phyloP scores from a whole-genome alignment of 164 flowering plant genomes.

The Protea cynaroides region DNA sequence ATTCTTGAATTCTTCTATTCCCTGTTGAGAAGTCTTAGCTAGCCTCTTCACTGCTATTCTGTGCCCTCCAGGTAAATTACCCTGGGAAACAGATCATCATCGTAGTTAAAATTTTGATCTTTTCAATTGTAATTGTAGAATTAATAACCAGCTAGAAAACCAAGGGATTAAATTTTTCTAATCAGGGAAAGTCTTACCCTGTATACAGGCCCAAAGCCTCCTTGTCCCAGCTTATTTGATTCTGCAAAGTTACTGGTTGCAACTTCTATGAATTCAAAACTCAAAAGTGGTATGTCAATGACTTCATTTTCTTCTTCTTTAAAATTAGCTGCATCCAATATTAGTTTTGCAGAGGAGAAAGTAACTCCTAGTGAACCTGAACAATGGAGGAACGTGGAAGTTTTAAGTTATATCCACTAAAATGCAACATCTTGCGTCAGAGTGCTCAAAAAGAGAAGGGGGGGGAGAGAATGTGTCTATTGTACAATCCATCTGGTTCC shows the following conservation, averaged over 20 bases:
- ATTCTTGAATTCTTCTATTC: neutral
- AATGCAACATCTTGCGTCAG: too few relatives aligned
- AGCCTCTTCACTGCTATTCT: neutral
- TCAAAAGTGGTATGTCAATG: slow-evolving; percentile 2
- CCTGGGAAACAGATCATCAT: neutral
- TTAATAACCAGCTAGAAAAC: neutral
- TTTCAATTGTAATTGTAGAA: neutral
- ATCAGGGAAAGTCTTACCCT: slow-evolving; percentile 1
- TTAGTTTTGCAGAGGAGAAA: neutral
- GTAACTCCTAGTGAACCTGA: neutral
- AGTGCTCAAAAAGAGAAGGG: too few relatives aligned
- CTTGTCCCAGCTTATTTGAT: slow-evolving; percentile 11
- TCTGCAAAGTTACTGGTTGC: slow-evolving; percentile 10
- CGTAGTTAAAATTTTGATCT: too few relatives aligned
- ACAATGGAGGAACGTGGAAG: neutral
- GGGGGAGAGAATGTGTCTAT: too few relatives aligned
- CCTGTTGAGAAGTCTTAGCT: neutral
- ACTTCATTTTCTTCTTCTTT: neutral
- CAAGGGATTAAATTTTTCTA: neutral
- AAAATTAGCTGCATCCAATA: neutral
- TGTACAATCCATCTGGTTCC: neutral
- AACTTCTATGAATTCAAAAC: slow-evolving; percentile 3
- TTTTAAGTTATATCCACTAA: too few relatives aligned
- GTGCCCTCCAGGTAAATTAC: neutral
- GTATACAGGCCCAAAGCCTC: slow-evolving; percentile 15